A percentile compares a stretch with the other conserved stretches of the same genome.
Conservation (phyloP, 805 yeast genomes). For the Kodamaea laetipori region DNA sequence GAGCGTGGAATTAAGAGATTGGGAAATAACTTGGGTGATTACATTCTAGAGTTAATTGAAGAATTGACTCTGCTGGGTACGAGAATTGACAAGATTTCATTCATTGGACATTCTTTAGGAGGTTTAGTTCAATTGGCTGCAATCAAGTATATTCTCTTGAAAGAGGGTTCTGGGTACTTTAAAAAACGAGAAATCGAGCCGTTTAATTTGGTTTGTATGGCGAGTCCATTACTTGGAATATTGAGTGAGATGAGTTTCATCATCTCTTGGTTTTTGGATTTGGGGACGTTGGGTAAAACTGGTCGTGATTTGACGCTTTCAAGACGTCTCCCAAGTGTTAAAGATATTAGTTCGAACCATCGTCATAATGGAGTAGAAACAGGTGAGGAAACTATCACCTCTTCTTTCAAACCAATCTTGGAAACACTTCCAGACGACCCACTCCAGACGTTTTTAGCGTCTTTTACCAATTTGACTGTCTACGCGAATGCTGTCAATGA, state of each 20-base stretch:
- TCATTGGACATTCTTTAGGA: constrained; percentile 48
- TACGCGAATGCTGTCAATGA: constrained; percentile 50
- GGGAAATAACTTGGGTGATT: constrained; percentile 35
- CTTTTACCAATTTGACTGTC: constrained; percentile 37
- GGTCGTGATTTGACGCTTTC: constrained; percentile 47
- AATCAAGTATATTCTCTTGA: constrained; percentile 35
- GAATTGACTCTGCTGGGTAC: constrained; percentile 17
- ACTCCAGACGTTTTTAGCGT: constrained; percentile 29
- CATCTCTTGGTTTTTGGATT: constrained; percentile 43
- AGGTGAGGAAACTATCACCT: constrained; percentile 8
- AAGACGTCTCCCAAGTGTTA: constrained; percentile 31
- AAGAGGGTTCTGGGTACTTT: constrained; percentile 36
- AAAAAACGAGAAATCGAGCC: constrained; percentile 28
- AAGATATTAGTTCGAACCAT: constrained; percentile 19
- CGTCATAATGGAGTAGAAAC: constrained; percentile 8
- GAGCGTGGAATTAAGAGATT: constrained; percentile 42
- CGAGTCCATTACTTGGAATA: constrained; percentile 46
- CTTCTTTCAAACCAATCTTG: constrained; percentile 35
- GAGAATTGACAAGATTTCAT: constrained; percentile 34
- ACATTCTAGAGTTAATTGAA: constrained; percentile 30
- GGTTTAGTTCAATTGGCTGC: constrained; percentile 47
- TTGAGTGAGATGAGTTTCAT: constrained; percentile 42
- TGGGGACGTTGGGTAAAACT: constrained; percentile 48
- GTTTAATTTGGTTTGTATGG: constrained; percentile 40
- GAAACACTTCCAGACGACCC: constrained; percentile 45